Base-by-base conservation (phyloP, 148 eudicot species). In the Rhododendron henanense region DNA sequence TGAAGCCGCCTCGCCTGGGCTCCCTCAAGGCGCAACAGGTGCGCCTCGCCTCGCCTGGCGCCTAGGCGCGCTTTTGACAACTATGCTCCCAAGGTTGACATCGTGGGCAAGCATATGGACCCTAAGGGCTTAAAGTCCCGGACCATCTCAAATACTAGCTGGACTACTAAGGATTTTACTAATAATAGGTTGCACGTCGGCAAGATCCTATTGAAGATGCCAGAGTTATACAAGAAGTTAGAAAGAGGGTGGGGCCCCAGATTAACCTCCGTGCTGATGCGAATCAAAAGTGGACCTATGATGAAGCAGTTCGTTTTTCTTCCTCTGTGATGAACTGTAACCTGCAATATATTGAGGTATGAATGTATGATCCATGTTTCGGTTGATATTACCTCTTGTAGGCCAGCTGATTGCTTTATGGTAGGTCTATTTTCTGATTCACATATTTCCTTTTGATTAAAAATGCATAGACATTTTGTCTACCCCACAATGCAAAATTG, bases 271-370 rank as follows among this genome's bases (percentile, higher is more conserved):
- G 99, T 85, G 99, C 89, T 75, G 99, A 97, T 94, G 99, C 99
- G 41, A 97, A 97, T 88, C 92, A 94, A 59, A 94, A 90, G 87
- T 97, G 98, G 99, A 91, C 92, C 78, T 94, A 92, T 90, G 91
- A 93, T 84, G 86, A 93, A 87, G 99, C 99, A 81, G 85, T 92
- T 82, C 87, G 83, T 87, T 97, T 97, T 92, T 95, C 91, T 53
- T 82, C 85, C 71, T 90, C 88, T 78, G 96, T 95, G 82, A 93
- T 90, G 88, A 91, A 91, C 82, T 94, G 95, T 85, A 85, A 86
- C 87, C 91, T 97, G 91, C 96, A 94, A 77, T 97, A 95, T 87
- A 93, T 97, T 84, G 99, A 97, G 98, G 99, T 94, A 90, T 59
- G 61, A 35, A 97, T 98, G 99, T 94, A 90, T 59, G 61, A 35